phyloP scores from a whole-genome alignment of 139 green algal species.

The Chlamydomonas urium region DNA sequence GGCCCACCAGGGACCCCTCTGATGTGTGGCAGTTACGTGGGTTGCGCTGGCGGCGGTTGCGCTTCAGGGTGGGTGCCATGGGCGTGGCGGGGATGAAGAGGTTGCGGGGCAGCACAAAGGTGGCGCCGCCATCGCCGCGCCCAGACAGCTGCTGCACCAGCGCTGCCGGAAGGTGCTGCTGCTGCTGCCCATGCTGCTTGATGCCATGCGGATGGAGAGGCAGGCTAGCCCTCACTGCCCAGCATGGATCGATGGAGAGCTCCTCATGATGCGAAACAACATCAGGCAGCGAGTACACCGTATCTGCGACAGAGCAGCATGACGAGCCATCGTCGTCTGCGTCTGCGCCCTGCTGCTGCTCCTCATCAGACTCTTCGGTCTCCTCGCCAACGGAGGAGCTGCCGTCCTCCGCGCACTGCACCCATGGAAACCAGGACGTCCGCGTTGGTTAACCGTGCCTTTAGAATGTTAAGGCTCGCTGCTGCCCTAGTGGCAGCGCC shows the following conservation, averaged over 20 bases:
- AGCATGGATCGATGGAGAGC: background rate
- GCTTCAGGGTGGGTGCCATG: background rate
- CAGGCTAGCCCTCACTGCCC: too few species aligned
- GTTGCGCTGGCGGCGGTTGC: background rate
- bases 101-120: background rate
- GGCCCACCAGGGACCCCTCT: background rate
- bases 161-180: background rate
- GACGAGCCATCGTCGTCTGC: background rate
- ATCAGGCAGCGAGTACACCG: slow-evolving; percentile 2
- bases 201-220: background rate
- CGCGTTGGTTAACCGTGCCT: too few species aligned
- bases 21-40: background rate
- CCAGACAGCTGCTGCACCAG: background rate
- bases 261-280: background rate
- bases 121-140: too few species aligned
- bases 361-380: too few species aligned
- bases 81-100: background rate
- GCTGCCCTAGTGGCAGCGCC: too few species aligned
- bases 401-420: too few species aligned
- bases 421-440: too few species aligned
- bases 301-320: background rate
- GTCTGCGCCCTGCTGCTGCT: background rate
- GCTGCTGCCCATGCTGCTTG: background rate
- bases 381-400: too few species aligned
- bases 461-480: too few species aligned